Base-by-base conservation (phyloP, 768 basidiomycete species). In the Lactarius evosmus region DNA sequence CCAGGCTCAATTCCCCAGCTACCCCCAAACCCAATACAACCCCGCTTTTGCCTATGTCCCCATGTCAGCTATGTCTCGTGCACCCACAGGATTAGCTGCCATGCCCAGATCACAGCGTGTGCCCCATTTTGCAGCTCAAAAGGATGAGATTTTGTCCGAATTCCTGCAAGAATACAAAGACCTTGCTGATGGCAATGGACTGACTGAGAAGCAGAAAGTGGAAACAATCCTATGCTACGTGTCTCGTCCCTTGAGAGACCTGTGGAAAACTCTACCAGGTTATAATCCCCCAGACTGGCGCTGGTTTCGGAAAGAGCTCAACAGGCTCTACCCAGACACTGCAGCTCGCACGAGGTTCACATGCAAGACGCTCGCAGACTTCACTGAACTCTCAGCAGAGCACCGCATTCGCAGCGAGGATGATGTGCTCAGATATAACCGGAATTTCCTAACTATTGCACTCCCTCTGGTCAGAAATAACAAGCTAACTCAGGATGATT, bases 51-150 rank as follows among this genome's bases (percentile, higher is more conserved):
- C n/a, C n/a, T n/a, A n/a, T n/a, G n/a, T n/a, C n/a, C n/a, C n/a
- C n/a, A n/a, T n/a, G n/a, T n/a, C n/a, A n/a, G n/a, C n/a, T 1
- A 1, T 14, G 1, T 9, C 50, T 16, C 6, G n/a, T 3, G 11
- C 6, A 2, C 29, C 50, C 17, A 0, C 50, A 25, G 30, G 50
- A 1, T 1, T 51, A 14, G 30, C 50, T 29, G 27, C 50, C 7
- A 51, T 51, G 50, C 50, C 27, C 0, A 19, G 4, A 8, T 51
- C 27, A 1, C 50, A 7, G 16, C 7, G 2, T 9, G 30, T 19
- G 1, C 51, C 51, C 4, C 51, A 7, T 14, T 30, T 52, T 27
- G 29, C 3, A 9, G 27, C 27, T 7, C 14, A 30, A 3, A 3
- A 30, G 0, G 27, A 51, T 3, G 17, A 30, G 4, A 29, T 51